Evolutionary conservation across 768 basidiomycete species (phyloP).

Genomic region (Punctularia strigosozonata): DNA sequence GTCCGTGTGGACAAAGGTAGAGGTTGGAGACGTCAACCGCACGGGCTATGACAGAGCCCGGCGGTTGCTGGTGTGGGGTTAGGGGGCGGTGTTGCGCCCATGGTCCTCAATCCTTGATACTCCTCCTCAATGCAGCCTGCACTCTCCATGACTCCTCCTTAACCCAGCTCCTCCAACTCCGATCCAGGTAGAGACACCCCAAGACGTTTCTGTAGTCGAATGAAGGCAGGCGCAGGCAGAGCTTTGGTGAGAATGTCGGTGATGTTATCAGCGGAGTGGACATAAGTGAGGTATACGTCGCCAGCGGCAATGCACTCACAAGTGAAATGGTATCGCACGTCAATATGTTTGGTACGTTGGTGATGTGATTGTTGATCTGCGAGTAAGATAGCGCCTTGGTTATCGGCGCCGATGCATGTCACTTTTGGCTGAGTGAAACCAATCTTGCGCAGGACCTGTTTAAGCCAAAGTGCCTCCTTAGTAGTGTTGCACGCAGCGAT

Average conservation of each 20-base stretch:
- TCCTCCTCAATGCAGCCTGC: too few species aligned
- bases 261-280: background rate
- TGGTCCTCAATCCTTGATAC: too few species aligned
- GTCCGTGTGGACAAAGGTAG: too few species aligned
- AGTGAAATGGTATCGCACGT: conserved; percentile 23
- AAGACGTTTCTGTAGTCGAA: too few species aligned
- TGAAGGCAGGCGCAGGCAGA: background rate
- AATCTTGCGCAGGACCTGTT: conserved; percentile 12
- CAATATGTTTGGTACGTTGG: conserved; percentile 24
- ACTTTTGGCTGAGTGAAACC: conserved; percentile 48
- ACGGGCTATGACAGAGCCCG: too few species aligned
- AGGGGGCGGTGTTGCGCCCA: too few species aligned
- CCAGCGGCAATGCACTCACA: conserved; percentile 9
- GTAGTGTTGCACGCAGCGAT: too few species aligned
- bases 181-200: too few species aligned
- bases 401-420: conserved; percentile 97
- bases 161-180: too few species aligned
- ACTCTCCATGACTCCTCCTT: too few species aligned
- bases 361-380: conserved; percentile 17
- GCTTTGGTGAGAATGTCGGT: background rate
- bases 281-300: background rate
- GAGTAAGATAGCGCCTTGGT: conserved; percentile 20
- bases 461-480: conserved; percentile 17
- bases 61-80: too few species aligned
- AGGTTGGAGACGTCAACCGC: too few species aligned